Conservation (phyloP, 1,284 basidiomycete genomes). For the Mycena sp. region DNA sequence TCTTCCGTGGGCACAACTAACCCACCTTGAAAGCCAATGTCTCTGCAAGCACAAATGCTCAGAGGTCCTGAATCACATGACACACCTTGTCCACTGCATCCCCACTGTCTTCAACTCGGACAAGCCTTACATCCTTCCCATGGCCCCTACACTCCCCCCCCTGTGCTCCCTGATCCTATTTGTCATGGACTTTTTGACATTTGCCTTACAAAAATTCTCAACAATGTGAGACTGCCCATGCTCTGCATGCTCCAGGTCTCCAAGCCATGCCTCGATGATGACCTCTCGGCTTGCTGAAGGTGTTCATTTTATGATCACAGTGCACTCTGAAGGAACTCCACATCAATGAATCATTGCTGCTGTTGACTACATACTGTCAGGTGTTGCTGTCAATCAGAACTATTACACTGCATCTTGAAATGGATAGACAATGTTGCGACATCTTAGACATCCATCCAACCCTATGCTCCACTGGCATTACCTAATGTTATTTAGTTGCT, state of each 20-base stretch:
- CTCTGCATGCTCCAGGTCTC: not conserved
- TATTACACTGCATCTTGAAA: not conserved
- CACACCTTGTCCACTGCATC: not conserved
- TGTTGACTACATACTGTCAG: not conserved
- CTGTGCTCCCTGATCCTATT: not conserved
- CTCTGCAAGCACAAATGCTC: not conserved
- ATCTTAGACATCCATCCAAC: too few species aligned
- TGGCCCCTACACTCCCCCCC: not conserved
- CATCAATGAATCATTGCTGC: not conserved
- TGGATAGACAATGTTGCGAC: too few species aligned
- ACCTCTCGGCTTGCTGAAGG: not conserved
- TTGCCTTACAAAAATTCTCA: not conserved
- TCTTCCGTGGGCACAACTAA: constrained; percentile 1
- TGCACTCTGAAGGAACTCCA: not conserved
- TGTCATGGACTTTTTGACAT: too few species aligned
- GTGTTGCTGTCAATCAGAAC: not conserved
- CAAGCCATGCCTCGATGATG: not conserved
- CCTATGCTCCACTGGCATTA: too few species aligned
- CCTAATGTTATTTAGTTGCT: too few species aligned
- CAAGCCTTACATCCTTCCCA: not conserved
- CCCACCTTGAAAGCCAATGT: not conserved
- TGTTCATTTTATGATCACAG: not conserved
- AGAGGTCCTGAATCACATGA: not conserved
- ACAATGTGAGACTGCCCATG: not conserved
- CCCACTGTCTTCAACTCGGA: not conserved